Percentiles rank a stretch among this genome's conserved stretches.
Conservation (phyloP, 2,329 filamentous ascomycete genomes). For the Microascus cirrosus region DNA sequence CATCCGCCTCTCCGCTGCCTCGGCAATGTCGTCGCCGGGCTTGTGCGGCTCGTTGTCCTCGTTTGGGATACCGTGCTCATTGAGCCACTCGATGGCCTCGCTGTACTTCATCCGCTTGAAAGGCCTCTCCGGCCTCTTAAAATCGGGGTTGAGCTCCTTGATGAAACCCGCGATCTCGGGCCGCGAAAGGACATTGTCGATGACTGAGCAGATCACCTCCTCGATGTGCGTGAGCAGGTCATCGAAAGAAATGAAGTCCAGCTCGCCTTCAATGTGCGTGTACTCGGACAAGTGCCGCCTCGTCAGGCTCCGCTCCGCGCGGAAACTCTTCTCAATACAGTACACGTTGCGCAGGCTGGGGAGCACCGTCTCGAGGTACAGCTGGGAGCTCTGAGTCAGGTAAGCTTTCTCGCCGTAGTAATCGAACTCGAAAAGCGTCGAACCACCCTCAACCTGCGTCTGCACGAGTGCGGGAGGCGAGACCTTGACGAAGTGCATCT, state of each 20-base stretch:
- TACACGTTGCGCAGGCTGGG: slow-evolving; percentile 90
- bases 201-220: slow-evolving; percentile 73
- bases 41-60: slow-evolving; percentile 82
- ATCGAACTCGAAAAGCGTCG: slow-evolving; percentile 79
- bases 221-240: slow-evolving; percentile 85
- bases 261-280: slow-evolving; percentile 90
- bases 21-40: slow-evolving; percentile 96
- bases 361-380: slow-evolving; percentile 92
- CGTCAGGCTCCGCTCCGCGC: slow-evolving; percentile 90
- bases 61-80: slow-evolving; percentile 81
- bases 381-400: slow-evolving; percentile 91
- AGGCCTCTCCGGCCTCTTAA: slow-evolving; percentile 68
- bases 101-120: slow-evolving; percentile 93
- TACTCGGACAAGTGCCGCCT: slow-evolving; percentile 93
- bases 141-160: slow-evolving; percentile 82
- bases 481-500: slow-evolving; percentile 64
- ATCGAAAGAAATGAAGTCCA: slow-evolving; percentile 90
- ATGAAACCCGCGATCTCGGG: slow-evolving; percentile 61
- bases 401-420: slow-evolving; percentile 88
- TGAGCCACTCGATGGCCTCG: slow-evolving; percentile 90
- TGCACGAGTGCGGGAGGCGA: slow-evolving; percentile 85
- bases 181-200: slow-evolving; percentile 67
- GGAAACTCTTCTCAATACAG: slow-evolving; percentile 98
- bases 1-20: slow-evolving; percentile 94
- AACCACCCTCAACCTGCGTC: slow-evolving; percentile 87